phyloP scores from a whole-genome alignment of 768 basidiomycete species.

The Gloeophyllum trabeum region DNA sequence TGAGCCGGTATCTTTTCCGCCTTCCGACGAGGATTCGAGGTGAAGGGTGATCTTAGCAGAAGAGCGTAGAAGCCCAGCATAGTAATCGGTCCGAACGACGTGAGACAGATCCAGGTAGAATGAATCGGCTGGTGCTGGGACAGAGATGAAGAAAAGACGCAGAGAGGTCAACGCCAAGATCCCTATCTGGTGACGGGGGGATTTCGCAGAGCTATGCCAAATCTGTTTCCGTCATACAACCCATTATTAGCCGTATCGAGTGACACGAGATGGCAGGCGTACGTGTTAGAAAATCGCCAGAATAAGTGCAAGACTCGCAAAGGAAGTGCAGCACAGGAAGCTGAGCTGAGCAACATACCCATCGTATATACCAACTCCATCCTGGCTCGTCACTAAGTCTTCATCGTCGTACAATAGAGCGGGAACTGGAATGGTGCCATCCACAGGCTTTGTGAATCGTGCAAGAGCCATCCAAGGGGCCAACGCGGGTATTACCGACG shows the following conservation, averaged over 20 bases:
- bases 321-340: background rate
- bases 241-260: constrained; percentile 5
- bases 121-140: constrained; percentile 33
- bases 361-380: constrained; percentile 83
- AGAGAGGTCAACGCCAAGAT: constrained; percentile 68
- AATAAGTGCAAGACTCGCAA: background rate
- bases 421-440: constrained; percentile 69
- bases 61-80: constrained; percentile 83
- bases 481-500: no score
- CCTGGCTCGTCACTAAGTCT: constrained; percentile 59
- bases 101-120: constrained; percentile 55
- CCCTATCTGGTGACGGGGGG: constrained; percentile 68
- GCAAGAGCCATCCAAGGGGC: background rate
- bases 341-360: constrained; percentile 42
- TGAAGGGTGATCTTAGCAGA: constrained; percentile 81
- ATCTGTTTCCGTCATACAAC: background rate
- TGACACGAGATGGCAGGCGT: background rate
- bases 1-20: constrained; percentile 11
- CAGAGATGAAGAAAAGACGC: constrained; percentile 71
- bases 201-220: constrained; percentile 61
- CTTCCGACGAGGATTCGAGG: constrained; percentile 35
- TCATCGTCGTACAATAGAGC: constrained; percentile 79
- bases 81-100: constrained; percentile 74
- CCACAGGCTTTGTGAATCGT: constrained; percentile 38
- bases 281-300: background rate